These are phyloP conservation scores for Ramaria rubella DNA, from an alignment of 768 basidiomycete species.

Conservation along the genomic window DNA sequence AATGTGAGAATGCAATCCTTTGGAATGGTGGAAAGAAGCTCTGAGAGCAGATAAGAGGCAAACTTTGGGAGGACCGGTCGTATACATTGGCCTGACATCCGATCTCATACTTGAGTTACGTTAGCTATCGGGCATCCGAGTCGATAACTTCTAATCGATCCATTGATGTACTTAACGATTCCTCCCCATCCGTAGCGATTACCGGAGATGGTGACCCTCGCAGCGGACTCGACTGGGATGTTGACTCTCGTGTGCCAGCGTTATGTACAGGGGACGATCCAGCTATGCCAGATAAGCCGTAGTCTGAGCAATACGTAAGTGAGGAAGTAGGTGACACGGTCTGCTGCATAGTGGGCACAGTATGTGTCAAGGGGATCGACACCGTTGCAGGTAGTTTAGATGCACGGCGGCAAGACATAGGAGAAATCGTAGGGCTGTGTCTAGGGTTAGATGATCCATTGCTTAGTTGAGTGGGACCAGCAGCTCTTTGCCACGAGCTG, in stretches of 20 bases:
- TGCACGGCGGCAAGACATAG: not conserved
- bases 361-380: not conserved
- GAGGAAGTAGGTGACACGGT: not conserved
- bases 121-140: not conserved
- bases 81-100: not conserved
- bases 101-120: too few species aligned
- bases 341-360: not conserved
- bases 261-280: not conserved
- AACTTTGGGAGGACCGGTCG: not conserved
- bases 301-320: not conserved
- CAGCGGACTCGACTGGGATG: not conserved
- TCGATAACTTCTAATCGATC: not conserved
- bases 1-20: not conserved
- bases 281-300: not conserved
- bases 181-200: not conserved
- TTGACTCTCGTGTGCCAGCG: not conserved
- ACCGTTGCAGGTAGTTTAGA: not conserved
- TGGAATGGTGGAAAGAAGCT: not conserved
- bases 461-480: not conserved
- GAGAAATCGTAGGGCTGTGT: not conserved
- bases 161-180: not conserved
- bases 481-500: not conserved
- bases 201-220: not conserved
- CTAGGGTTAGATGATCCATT: not conserved
- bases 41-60: not conserved